Evolutionary conservation across 164 flowering plant genomes (phyloP).

Genomic region (Vitis rotundifolia): DNA sequence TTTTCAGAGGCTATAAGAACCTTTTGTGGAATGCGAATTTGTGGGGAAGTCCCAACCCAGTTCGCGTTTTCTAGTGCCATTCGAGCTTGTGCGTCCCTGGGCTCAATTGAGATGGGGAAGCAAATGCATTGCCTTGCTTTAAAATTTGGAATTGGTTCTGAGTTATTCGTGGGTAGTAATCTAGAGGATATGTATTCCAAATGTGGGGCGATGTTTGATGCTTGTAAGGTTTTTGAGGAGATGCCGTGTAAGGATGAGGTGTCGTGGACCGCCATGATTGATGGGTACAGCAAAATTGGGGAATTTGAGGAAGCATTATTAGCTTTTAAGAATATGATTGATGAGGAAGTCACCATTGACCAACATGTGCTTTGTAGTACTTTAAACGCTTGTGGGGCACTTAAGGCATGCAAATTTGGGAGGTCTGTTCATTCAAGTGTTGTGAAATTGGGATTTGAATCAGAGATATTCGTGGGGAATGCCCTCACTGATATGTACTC

Average conservation of each 20-base stretch:
- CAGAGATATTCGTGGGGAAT: slow-evolving; percentile 38
- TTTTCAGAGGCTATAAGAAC: slow-evolving; percentile 25
- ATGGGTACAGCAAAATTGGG: slow-evolving; percentile 53
- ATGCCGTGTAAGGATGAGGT: slow-evolving; percentile 55
- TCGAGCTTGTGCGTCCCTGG: slow-evolving; percentile 35
- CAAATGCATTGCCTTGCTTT: slow-evolving; percentile 47
- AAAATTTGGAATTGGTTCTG: slow-evolving; percentile 39
- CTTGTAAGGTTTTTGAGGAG: slow-evolving; percentile 47
- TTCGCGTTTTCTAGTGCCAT: slow-evolving; percentile 53
- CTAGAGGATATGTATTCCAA: slow-evolving; percentile 54
- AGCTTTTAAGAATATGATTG: slow-evolving; percentile 39
- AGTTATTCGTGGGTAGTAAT: slow-evolving; percentile 53
- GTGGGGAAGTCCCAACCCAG: slow-evolving; percentile 43
- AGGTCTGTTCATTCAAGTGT: slow-evolving; percentile 41
- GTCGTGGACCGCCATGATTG: slow-evolving; percentile 59
- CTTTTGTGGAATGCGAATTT: slow-evolving; percentile 41
- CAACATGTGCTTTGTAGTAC: slow-evolving; percentile 40
- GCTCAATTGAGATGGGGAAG: slow-evolving; percentile 31
- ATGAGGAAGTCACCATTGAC: slow-evolving; percentile 33
- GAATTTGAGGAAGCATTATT: slow-evolving; percentile 39
- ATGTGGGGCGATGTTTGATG: slow-evolving; percentile 39
- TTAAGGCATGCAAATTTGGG: slow-evolving; percentile 30
- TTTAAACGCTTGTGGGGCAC: slow-evolving; percentile 42
- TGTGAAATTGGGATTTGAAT: slow-evolving; percentile 43
- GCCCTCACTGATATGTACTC: slow-evolving; percentile 56